Evolutionary conservation across 2,329 filamentous ascomycete species (phyloP), one percentile per base, ranked within the genome.

Genomic region (Calonectria pauciramosa): DNA sequence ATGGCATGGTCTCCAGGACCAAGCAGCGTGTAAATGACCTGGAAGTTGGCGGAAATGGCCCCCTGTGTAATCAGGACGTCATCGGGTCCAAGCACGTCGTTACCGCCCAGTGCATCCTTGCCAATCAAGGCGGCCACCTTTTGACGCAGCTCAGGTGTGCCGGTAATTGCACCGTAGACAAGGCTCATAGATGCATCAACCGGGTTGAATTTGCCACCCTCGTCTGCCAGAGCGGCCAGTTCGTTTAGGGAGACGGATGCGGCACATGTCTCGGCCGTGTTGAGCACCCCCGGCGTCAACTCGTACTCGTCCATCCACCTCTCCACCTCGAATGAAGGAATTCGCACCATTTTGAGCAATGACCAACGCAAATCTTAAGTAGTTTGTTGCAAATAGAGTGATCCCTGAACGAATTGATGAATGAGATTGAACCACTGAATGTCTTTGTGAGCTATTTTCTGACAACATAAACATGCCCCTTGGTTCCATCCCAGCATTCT

Each of bases 1-100:
- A 98, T 90, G 60, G 96, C 94, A 88, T 98, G 95, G 82, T 98
- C 60, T 28, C 93, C 94, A 0, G 92, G 91, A 0, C 91, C 91
- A 2, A 97, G 82, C 9, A 97, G 87, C 1, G 93, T 88, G 83
- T 96, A 96, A 10, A 97, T 89, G 3, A 93, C 86, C n/a, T 97
- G 86, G 79, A 95, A 95, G 82, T 98, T 98, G n/a, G 95, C 95
- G 8, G 91, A 89, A 66, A 97, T 97, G 18, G 95, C 95, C 13
- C 96, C 96, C 36, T 93, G 91, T 0, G 94, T 95, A 73, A 96
- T 92, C 68, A 97, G 84, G 51, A 98, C 89, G 79, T 94, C 92
- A 20, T 95, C 91, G 1, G 60, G 71, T 0, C 81, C 72, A 82
- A 86, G 23, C 14, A 91, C 82, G 18, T 20, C 16, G 56, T 63